These are phyloP conservation scores for Sporothrix luriei DNA, from an alignment of 2,329 filamentous ascomycete species.

Conservation along the genomic window DNA sequence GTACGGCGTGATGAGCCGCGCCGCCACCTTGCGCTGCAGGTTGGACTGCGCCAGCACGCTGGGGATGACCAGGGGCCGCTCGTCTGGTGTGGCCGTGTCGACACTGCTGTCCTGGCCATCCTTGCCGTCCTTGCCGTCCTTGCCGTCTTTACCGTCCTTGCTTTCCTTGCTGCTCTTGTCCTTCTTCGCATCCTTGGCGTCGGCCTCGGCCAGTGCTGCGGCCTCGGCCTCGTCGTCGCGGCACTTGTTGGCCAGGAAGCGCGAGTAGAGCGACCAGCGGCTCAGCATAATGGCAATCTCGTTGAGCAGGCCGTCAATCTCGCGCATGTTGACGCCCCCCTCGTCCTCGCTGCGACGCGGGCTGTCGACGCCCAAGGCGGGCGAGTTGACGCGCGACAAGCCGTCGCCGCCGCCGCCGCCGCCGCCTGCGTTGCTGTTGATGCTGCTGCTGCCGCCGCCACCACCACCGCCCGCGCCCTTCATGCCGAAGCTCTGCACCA, in stretches of 20 bases:
- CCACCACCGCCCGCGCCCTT: constrained; percentile 60
- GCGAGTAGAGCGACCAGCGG: constrained; percentile 87
- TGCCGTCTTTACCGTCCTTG: background rate
- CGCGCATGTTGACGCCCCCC: constrained; percentile 94
- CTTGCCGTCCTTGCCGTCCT: background rate
- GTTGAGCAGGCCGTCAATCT: constrained; percentile 82
- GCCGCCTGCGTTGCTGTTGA: background rate
- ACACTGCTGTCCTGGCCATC: background rate
- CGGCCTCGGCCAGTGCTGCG: background rate
- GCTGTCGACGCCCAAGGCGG: constrained; percentile 59
- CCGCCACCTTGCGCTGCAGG: constrained; percentile 74
- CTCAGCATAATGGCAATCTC: constrained; percentile 92
- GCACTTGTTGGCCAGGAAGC: constrained; percentile 86
- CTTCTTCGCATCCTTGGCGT: too few species aligned
- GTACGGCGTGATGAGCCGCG: constrained; percentile 76
- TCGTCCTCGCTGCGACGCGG: constrained; percentile 78
- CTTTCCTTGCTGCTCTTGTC: background rate
- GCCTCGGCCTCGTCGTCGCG: constrained; percentile 48
- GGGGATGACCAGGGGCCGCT: constrained; percentile 66
- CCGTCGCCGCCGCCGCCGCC: constrained; percentile 42
- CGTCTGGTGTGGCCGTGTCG: constrained; percentile 46
- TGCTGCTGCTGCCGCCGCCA: too few species aligned
- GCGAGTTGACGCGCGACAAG: constrained; percentile 73
- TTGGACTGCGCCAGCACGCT: constrained; percentile 77
- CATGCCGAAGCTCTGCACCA: constrained; percentile 80